Base-by-base conservation (phyloP, 768 basidiomycete species). In the Amyloporia xantha region DNA sequence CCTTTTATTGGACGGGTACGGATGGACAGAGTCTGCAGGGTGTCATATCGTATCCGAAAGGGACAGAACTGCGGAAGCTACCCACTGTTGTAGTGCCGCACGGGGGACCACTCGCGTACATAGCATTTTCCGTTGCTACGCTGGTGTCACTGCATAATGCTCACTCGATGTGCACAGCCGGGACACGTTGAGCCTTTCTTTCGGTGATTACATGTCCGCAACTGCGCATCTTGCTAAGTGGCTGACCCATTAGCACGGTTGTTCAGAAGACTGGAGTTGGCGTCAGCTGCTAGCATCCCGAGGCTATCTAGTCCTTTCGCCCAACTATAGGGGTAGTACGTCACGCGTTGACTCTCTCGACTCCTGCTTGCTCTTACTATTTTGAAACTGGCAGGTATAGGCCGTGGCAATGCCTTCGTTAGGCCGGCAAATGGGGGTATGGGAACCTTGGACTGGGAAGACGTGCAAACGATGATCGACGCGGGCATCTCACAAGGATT, bases 241-340 rank as follows among this genome's bases (percentile, higher is more conserved):
- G 45, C 36, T 38, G 44, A 46, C 44, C 15, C 4, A 11, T 13
- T 12, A 4, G 13, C 44, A 39, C 9, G 9, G 17, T 19, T 19
- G 15, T 36, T 17, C 21, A 45, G 44, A 45, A 33, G 44, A 45
- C 6, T 47, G 21, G 23, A n/a, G n/a, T 9, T 47, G 46, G 46
- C 35, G 46, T 10, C 36, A 38, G 13, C 30, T 38, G 25, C 46
- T 47, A 19, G 46, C 46, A 19, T 47, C 46, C 6, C 35, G 39
- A 4, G 46, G 46, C 35, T 47, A 38, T 19, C 46, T 47, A 3
- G 37, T 39, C 10, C 24, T 47, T 2, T 47, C 46, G 5, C 46
- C 46, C 13, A 47, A 47, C 24, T 47, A 47, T 19, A 35, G 46
- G 15, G 46, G 46, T 20, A 47, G 46, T 47, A 47, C 7, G 46